Base-by-base conservation (phyloP, 441 rosid genomes). In the Erodium texanum region DNA sequence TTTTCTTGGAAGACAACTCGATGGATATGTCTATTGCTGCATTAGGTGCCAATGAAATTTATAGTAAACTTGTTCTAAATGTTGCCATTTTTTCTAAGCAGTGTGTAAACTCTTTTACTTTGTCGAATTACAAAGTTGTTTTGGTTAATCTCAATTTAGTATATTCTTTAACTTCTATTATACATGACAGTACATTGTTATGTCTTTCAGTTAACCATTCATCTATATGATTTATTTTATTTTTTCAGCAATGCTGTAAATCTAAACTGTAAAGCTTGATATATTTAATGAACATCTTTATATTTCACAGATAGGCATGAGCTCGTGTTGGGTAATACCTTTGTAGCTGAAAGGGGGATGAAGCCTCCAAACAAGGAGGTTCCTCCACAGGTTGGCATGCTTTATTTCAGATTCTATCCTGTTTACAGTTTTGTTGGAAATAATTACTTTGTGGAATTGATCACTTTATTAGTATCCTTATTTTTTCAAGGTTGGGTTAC, bases 241-340 rank as follows among this genome's bases (percentile, higher is more conserved):
- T 11, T 22, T 59, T 20, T 59, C 29, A 59, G 27, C 63, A 59
- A 22, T 66, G 62, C 38, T 20, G 29, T 41, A n/a, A 15, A 15
- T 64, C 43, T 71, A 38, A 66, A 16, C 43, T 24, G n/a, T 23
- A 62, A 58, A 45, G 12, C 22, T 11, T 64, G 63, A 3, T 1
- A 7, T 4, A 18, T 24, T 20, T 77, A 32, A 64, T 70, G 66
- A 59, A 19, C 67, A 24, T 19, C 67, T 81, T 72, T 52, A 64
- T 71, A 18, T 61, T 82, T 81, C 24, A 14, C 80, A 93, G 99
- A 82, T 77, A 87, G 95, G 84, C 88, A 87, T 74, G 99, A 93
- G 81, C 86, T 91, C 64, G 73, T 72, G 24, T 76, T 93, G 82
- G 99, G 97, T 71, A 86, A 84, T 81, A 87, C 97, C 63, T 93